A percentile compares a stretch with the other conserved stretches of the same genome.
These are phyloP conservation scores for Petrea volubilis DNA, from an alignment of 257 asterid species.

Conservation along the genomic window DNA sequence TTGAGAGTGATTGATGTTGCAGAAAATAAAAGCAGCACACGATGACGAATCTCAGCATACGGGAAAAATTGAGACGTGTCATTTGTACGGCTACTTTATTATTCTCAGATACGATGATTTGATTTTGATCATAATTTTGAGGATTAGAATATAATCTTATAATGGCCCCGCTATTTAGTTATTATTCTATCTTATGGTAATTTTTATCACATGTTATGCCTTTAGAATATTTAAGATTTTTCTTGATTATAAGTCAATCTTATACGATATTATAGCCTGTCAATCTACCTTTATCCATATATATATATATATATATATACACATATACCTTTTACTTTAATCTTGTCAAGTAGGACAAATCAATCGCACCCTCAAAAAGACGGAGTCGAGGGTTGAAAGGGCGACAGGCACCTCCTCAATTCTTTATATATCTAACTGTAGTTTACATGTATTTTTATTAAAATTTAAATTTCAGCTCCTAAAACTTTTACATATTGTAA, in stretches of 20 bases:
- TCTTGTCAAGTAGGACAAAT: too few species aligned
- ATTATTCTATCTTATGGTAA: neutral
- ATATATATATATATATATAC: too few species aligned
- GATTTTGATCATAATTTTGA: constrained; percentile 20
- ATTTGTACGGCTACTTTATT: constrained; percentile 31
- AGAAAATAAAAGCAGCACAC: constrained; percentile 28
- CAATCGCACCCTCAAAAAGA: too few species aligned
- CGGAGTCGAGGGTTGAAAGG: too few species aligned
- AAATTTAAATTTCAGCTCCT: too few species aligned
- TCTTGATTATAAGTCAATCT: constrained; percentile 21
- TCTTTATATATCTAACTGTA: too few species aligned
- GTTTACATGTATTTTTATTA: too few species aligned
- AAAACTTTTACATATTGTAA: too few species aligned
- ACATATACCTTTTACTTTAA: too few species aligned
- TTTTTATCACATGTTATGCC: constrained; percentile 10
- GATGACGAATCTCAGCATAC: constrained; percentile 73
- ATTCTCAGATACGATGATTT: neutral
- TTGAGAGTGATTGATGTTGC: constrained; percentile 40
- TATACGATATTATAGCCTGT: constrained; percentile 9
- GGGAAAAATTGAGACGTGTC: constrained; percentile 39
- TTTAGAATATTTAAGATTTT: constrained; percentile 10
- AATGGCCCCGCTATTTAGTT: neutral
- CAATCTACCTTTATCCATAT: too few species aligned
- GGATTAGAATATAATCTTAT: constrained; percentile 19
- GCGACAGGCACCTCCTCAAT: too few species aligned